Base-by-base conservation (phyloP, 2,329 filamentous ascomycete species). In the Cyphellophora europaea region DNA sequence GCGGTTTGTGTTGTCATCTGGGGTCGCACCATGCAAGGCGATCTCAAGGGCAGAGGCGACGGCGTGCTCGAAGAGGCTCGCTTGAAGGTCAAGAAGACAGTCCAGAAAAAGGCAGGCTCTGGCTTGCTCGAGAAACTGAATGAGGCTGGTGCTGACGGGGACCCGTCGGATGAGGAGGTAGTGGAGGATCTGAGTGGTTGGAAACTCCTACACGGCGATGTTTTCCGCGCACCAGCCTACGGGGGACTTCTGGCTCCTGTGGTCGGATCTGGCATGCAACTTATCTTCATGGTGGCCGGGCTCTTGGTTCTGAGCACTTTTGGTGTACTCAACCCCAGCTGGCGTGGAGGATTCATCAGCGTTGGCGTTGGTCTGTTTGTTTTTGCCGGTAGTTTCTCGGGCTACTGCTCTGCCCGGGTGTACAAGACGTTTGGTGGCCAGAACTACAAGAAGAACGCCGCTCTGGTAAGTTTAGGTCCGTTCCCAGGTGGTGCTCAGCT, bases 131-230 rank as follows among this genome's bases (percentile, higher is more conserved):
- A 80, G 12, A 63, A 28, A 69, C 72, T 41, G 41, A 65, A 45
- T 25, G 72, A 67, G 34, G 62, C 57, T 47, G 76, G 69, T 41
- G 65, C 62, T 1, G 77, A 77, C 27, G 52, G 62, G 35, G 40
- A 49, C 14, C 34, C 44, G 5, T 36, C 71, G 6, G 82, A 86
- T 32, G 82, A 85, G 2, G 82, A 87, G 47, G 61, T 72, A 0
- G 56, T 84, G 5, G 86, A 93, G 50, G 86, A 93, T 48, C 71
- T 82, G 17, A 84, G 82, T 2, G 85, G 86, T 33, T 93, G 86
- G 86, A 93, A 93, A 56, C 66, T 91, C 11, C 68, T 93, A 3
- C 84, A 93, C 51, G 83, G 74, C n/a, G 86, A 93, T 56, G 83
- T 93, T 3, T 93, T 93, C 63, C 74, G 86, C 30, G 67, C 78